Conservation (phyloP, 1,139 yeast genomes). For the Suhomyces panamericanus region DNA sequence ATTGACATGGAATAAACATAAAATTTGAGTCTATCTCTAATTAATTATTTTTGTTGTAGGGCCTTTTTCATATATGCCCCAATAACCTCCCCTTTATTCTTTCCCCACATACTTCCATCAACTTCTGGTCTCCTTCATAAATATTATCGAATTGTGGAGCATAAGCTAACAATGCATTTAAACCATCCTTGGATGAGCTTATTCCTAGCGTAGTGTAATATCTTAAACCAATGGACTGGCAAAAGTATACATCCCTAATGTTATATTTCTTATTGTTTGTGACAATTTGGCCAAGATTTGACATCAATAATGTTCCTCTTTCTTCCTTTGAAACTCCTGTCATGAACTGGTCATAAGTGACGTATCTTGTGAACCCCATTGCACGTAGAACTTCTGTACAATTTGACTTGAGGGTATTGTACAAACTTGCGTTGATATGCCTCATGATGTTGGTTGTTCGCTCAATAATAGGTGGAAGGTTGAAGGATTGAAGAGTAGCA, state of each 20-base stretch:
- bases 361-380: background rate
- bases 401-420: background rate
- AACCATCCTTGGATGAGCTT: background rate
- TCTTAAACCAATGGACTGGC: background rate
- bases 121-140: background rate
- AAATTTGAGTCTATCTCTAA: too few species aligned
- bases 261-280: background rate
- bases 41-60: too few species aligned
- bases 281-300: constrained; percentile 23
- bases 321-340: constrained; percentile 4
- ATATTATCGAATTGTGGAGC: constrained; percentile 2
- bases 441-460: background rate
- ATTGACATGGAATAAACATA: too few species aligned
- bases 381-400: background rate
- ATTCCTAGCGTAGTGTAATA: background rate
- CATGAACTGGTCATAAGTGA: background rate
- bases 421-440: background rate
- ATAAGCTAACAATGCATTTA: background rate
- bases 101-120: constrained; percentile 2
- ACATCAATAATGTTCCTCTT: constrained; percentile 20
- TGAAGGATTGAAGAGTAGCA: constrained; percentile 21
- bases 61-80: background rate
- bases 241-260: background rate
- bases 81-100: background rate
- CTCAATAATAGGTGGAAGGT: constrained; percentile 17